phyloP scores from a whole-genome alignment of 1,284 basidiomycete species.

The Cryptococcus sp. region DNA sequence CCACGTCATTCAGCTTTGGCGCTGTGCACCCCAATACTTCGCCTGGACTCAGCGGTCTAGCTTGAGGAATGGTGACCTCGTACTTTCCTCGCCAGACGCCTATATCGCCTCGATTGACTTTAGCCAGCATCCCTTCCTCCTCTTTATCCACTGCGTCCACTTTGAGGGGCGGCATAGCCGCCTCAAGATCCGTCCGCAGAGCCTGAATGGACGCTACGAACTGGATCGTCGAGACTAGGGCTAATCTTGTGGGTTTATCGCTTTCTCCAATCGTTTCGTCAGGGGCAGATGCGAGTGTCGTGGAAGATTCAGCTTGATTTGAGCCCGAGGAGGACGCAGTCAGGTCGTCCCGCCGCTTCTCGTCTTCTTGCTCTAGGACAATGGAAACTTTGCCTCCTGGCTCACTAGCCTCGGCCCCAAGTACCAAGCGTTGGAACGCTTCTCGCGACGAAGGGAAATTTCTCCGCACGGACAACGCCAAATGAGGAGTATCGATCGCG shows the following conservation, averaged over 20 bases:
- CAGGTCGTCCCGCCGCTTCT: background rate
- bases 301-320: background rate
- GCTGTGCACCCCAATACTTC: constrained; percentile 98
- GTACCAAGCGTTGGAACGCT: constrained; percentile 47
- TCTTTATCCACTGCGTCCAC: constrained; percentile 16
- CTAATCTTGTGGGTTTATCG: constrained; percentile 66
- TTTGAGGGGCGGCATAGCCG: constrained; percentile 39
- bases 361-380: constrained; percentile 35
- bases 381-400: constrained; percentile 47
- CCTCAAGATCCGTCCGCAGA: constrained; percentile 73
- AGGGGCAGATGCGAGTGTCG: background rate
- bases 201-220: constrained; percentile 87
- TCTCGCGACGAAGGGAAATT: constrained; percentile 73
- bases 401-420: constrained; percentile 37
- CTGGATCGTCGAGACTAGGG: constrained; percentile 91
- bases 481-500: constrained; percentile 75
- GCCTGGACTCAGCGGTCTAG: constrained; percentile 91
- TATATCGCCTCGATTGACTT: constrained; percentile 41
- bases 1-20: constrained; percentile 71
- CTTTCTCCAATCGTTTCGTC: background rate
- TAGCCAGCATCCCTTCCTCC: constrained; percentile 31
- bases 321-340: constrained; percentile 14
- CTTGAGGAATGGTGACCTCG: constrained; percentile 79
- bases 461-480: constrained; percentile 77
- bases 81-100: constrained; percentile 62